Conservation (phyloP, 1,284 basidiomycete species). For the Naganishia albida region DNA sequence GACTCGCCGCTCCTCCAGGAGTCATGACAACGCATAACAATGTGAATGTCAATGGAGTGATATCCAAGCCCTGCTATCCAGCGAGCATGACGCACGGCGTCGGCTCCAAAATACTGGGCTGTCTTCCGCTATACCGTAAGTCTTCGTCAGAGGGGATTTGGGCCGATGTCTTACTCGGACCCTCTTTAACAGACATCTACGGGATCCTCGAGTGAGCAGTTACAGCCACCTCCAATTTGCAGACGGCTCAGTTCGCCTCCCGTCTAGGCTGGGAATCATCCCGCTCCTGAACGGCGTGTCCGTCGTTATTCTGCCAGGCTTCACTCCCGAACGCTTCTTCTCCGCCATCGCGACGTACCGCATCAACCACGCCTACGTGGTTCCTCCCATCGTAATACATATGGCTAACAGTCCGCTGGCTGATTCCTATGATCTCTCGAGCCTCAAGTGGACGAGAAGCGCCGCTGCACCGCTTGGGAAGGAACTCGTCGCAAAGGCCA, state of each 20-base stretch:
- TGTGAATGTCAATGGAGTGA: slow-evolving; percentile 12
- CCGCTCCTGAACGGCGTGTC: slow-evolving; percentile 64
- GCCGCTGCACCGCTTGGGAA: slow-evolving; percentile 80
- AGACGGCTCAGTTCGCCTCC: background rate
- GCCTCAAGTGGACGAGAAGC: slow-evolving; percentile 64
- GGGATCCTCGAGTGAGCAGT: slow-evolving; percentile 36
- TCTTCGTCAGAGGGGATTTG: slow-evolving; percentile 59
- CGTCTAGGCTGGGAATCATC: slow-evolving; percentile 58
- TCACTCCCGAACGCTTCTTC: slow-evolving; percentile 61
- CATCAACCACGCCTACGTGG: slow-evolving; percentile 66
- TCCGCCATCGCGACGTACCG: slow-evolving; percentile 69
- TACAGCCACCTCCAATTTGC: background rate
- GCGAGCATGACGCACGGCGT: slow-evolving; percentile 6
- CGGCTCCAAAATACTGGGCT: slow-evolving; percentile 28
- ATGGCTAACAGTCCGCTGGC: slow-evolving; percentile 59
- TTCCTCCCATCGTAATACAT: slow-evolving; percentile 77
- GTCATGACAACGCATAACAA: slow-evolving; percentile 29
- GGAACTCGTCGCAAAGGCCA: slow-evolving; percentile 53
- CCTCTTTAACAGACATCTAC: slow-evolving; percentile 55
- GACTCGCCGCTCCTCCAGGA: background rate
- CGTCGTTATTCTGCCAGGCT: slow-evolving; percentile 68
- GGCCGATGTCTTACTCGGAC: too few relatives aligned
- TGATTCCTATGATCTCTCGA: slow-evolving; percentile 68
- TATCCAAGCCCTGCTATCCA: slow-evolving; percentile 23
- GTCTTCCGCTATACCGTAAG: slow-evolving; percentile 45